Percentiles rank a stretch among this genome's conserved stretches.
Conservation (phyloP, 2,329 filamentous ascomycete species). For the Trichoderma sp. region DNA sequence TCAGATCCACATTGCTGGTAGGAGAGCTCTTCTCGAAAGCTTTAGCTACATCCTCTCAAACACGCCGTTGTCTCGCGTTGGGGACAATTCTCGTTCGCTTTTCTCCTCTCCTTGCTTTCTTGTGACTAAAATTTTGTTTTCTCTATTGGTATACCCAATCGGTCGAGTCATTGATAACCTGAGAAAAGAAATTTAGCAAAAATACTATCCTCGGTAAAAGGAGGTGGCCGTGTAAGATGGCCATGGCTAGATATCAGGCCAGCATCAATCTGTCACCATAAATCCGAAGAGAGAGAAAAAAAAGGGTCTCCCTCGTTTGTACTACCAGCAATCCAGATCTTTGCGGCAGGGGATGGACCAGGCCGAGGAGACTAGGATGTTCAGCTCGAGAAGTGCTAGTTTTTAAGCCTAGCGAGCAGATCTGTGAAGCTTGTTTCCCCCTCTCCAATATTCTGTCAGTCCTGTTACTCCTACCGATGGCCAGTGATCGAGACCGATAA, state of each 20-base stretch:
- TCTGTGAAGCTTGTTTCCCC: slow-evolving; percentile 4
- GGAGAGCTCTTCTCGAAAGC: background rate
- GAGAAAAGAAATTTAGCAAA: background rate
- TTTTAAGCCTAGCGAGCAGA: slow-evolving; percentile 7
- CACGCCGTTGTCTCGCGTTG: slow-evolving; percentile 4
- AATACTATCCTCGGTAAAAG: background rate
- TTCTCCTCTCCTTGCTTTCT: background rate
- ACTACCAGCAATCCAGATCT: background rate
- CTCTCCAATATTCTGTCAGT: background rate
- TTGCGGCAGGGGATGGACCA: background rate
- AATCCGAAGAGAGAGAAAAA: background rate
- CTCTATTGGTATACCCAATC: background rate
- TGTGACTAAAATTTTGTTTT: background rate
- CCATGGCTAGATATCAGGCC: background rate
- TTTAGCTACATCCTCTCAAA: slow-evolving; percentile 6
- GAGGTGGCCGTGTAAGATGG: background rate
- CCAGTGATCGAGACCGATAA: slow-evolving; percentile 2
- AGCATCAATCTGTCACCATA: background rate
- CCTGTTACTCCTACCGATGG: background rate
- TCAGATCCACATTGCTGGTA: background rate
- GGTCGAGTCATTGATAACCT: background rate
- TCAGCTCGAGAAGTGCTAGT: slow-evolving; percentile 10
- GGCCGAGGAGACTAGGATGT: background rate
- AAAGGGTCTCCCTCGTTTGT: background rate
- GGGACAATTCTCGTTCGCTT: background rate